Evolutionary conservation across 2,329 filamentous ascomycete species (phyloP).

Genomic region (Aspergillus tamarii): DNA sequence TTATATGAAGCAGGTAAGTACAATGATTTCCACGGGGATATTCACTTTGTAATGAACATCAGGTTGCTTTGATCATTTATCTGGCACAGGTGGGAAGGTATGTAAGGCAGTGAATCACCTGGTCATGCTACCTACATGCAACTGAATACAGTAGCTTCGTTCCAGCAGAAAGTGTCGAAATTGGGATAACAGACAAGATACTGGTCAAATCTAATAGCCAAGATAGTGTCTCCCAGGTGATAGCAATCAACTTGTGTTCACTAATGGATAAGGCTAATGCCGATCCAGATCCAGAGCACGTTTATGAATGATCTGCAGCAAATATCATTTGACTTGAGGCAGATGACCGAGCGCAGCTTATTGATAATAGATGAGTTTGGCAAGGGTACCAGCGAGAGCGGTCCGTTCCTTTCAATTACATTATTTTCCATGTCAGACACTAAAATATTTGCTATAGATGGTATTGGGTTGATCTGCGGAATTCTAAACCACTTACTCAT

Average conservation of each 20-base stretch:
- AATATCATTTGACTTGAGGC: conserved; percentile 73
- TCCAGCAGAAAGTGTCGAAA: conserved; percentile 72
- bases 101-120: neutral
- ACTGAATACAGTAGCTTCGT: conserved; percentile 67
- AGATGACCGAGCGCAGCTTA: conserved; percentile 75
- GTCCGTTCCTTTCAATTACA: conserved; percentile 28
- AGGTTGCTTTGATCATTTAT: conserved; percentile 82
- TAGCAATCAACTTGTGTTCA: neutral
- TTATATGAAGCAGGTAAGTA: conserved; percentile 78
- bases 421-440: neutral
- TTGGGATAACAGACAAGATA: conserved; percentile 92
- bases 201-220: conserved; percentile 80
- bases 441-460: conserved; percentile 49
- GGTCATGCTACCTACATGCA: neutral
- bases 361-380: conserved; percentile 93
- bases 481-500: conserved; percentile 61
- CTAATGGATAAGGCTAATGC: neutral
- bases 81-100: conserved; percentile 81
- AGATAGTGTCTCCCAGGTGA: conserved; percentile 64
- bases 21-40: neutral
- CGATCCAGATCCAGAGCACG: conserved; percentile 59
- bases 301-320: conserved; percentile 88
- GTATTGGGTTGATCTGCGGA: conserved; percentile 65
- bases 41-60: conserved; percentile 9
- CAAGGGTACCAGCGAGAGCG: conserved; percentile 66